Evolutionary conservation across 176 grass and related monocot genomes (phyloP).

Genomic region (Secale cereale): DNA sequence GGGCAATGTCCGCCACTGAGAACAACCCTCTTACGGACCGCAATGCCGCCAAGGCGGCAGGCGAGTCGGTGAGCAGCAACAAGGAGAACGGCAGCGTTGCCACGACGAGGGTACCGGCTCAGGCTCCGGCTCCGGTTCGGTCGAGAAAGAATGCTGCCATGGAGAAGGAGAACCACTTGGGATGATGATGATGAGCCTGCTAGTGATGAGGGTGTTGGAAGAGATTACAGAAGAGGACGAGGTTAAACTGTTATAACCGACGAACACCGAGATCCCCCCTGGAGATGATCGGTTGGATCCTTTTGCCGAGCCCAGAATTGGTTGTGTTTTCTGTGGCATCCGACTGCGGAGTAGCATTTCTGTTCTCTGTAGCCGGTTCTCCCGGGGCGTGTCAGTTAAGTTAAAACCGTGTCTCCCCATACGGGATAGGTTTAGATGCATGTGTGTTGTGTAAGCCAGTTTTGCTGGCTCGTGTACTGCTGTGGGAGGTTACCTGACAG

Average conservation of each 20-base stretch:
- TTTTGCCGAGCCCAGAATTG: background rate
- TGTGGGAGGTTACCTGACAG: slow-evolving; percentile 26
- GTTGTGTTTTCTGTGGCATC: background rate
- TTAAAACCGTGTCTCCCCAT: background rate
- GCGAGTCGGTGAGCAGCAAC: slow-evolving; percentile 25
- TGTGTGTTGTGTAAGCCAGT: slow-evolving; percentile 24
- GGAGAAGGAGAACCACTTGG: slow-evolving; percentile 6
- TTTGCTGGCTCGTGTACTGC: slow-evolving; percentile 24
- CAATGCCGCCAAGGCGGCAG: slow-evolving; percentile 53
- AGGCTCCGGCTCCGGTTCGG: background rate
- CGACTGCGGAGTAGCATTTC: background rate
- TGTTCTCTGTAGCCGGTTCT: background rate
- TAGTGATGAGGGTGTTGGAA: background rate
- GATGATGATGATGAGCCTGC: background rate
- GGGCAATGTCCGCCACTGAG: slow-evolving; percentile 56
- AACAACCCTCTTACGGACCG: slow-evolving; percentile 56
- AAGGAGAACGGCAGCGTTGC: slow-evolving; percentile 42
- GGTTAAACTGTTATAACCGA: slow-evolving; percentile 5
- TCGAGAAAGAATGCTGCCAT: background rate
- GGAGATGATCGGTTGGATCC: background rate
- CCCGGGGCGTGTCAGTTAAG: background rate
- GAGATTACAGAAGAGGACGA: background rate
- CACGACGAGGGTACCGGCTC: background rate
- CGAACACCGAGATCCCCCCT: background rate
- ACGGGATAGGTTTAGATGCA: slow-evolving; percentile 24